Conservation (phyloP, 2,329 filamentous ascomycete genomes). For the Xylaria sp. region DNA sequence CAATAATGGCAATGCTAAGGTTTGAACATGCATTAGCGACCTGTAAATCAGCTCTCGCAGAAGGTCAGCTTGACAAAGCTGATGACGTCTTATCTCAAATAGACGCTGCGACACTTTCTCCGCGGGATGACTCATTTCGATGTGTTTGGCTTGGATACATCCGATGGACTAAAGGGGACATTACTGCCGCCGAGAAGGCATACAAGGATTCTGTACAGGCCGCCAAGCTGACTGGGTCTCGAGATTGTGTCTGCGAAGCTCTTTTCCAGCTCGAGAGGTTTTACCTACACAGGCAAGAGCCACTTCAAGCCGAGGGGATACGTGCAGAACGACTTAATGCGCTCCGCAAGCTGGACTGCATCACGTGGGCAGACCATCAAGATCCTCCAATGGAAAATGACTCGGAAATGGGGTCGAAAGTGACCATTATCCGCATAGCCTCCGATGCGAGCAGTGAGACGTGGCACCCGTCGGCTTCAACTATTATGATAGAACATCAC, state of each 20-base stretch:
- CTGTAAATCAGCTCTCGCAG: conserved; percentile 36
- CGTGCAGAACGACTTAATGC: conserved; percentile 34
- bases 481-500: conserved; percentile 25
- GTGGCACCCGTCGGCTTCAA: conserved; percentile 21
- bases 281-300: conserved; percentile 34
- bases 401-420: conserved; percentile 8
- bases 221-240: conserved; percentile 36
- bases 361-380: conserved; percentile 33
- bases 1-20: conserved; percentile 33
- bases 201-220: conserved; percentile 35
- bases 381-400: neutral
- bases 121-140: conserved; percentile 38
- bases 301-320: conserved; percentile 34
- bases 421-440: conserved; percentile 25
- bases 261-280: conserved; percentile 41
- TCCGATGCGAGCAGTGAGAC: conserved; percentile 18
- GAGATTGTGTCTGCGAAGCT: conserved; percentile 38
- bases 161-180: conserved; percentile 33
- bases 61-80: conserved; percentile 31
- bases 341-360: conserved; percentile 31
- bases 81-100: conserved; percentile 34
- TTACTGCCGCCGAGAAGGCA: conserved; percentile 30
- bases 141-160: conserved; percentile 39
- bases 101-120: conserved; percentile 27
- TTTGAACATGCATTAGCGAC: conserved; percentile 37